These are phyloP conservation scores for Saccharomycopsis vini DNA, from an alignment of 805 yeast genomes.

Conservation along the genomic window DNA sequence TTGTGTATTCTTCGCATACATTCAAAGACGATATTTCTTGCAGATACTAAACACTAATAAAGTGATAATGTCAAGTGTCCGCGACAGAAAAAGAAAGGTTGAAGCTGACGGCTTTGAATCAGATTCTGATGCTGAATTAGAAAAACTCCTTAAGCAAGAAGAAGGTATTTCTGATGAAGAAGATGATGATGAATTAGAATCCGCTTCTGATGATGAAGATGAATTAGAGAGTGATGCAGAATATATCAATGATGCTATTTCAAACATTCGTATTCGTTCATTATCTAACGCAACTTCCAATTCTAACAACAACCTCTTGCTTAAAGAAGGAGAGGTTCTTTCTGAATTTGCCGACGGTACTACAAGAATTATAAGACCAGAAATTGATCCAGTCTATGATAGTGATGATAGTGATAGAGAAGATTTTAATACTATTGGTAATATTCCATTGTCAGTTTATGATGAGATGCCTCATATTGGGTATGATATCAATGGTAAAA, in stretches of 20 bases:
- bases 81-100: constrained; percentile 4
- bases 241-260: constrained; percentile 32
- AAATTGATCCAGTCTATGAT: constrained; percentile 90
- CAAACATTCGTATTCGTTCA: constrained; percentile 45
- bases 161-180: constrained; percentile 26
- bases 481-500: constrained; percentile 91
- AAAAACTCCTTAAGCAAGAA: constrained; percentile 49
- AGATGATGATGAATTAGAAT: constrained; percentile 25
- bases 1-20: too few relatives aligned
- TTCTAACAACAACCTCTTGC: constrained; percentile 26
- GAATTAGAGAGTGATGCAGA: constrained; percentile 42
- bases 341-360: constrained; percentile 56
- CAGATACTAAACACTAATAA: not conserved
- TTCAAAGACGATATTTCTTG: not conserved
- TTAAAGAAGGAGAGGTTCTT: constrained; percentile 17
- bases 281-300: constrained; percentile 35
- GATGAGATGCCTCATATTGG: constrained; percentile 98
- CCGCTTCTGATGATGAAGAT: constrained; percentile 36
- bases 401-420: constrained; percentile 82
- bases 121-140: constrained; percentile 57
- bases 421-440: constrained; percentile 78
- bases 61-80: not conserved
- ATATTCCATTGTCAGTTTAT: constrained; percentile 85
- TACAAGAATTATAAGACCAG: constrained; percentile 73
- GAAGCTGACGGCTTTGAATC: constrained; percentile 7